Base-by-base conservation (phyloP, 352 stramenopile genomes). In the Phytopythium vexans region DNA sequence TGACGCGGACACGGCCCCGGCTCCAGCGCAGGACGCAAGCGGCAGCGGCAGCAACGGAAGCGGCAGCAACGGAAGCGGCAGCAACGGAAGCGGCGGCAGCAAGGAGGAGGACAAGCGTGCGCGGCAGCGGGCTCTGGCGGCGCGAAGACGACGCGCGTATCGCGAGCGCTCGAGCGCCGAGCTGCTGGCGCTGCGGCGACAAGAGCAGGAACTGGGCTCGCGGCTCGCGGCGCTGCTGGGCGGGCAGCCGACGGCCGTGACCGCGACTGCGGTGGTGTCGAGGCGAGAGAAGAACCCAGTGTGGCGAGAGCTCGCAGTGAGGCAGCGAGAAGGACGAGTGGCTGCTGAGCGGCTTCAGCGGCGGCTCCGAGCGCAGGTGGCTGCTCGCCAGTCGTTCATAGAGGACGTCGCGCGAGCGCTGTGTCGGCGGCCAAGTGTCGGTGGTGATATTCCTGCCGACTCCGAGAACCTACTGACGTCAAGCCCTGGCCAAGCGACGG, bases 161-260 rank as follows among this genome's bases (percentile, higher is more conserved):
- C 48, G 48, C 35, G 48, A 54, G 48, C 48, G 48, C 11, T 54
- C 48, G 48, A 14, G 10, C 21, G 16, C 48, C 6, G 48, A 54
- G 37, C 37, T 54, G 16, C 35, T 45, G 6, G 6, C 35, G 12
- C 48, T 54, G 35, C 34, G 48, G 0, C 36, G 38, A 21, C 35
- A 38, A 36, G 48, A 11, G 11, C 36, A 10, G n/a, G 48, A 15
- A 3, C 38, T 54, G 48, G 31, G 27, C 6, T 21, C 16, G 36
- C 36, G 27, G 37, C 35, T 54, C 35, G 48, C 32, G 48, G 37
- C 21, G 48, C 21, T 54, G 35, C 37, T 37, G 36, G 40, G 5
- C 5, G 15, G 14, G 48, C 10, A 14, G 36, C 3, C 0, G 35
- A 37, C 8, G 3, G 1, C 15, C 12, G 9, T 27, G 35, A 7